Conservation (phyloP, 805 yeast genomes). For the Teunomyces lycoperdinae region DNA sequence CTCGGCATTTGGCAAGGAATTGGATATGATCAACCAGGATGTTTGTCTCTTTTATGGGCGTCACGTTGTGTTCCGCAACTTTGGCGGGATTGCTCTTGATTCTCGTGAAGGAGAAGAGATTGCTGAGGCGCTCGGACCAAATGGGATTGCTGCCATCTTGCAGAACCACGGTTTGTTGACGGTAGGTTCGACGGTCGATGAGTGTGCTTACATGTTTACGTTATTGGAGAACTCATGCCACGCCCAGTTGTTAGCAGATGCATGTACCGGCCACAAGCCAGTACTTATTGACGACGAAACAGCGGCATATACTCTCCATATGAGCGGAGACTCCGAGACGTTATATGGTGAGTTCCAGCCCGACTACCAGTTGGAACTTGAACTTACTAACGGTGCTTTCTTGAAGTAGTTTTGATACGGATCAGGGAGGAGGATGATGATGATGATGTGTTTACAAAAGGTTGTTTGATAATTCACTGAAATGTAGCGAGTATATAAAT, state of each 20-base stretch:
- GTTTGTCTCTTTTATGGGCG: constrained; percentile 62
- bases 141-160: constrained; percentile 55
- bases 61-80: constrained; percentile 63
- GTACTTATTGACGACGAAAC: constrained; percentile 35
- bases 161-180: constrained; percentile 75
- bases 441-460: no score
- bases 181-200: constrained; percentile 68
- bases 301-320: constrained; percentile 63
- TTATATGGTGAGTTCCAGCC: constrained; percentile 73
- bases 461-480: background rate
- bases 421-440: no score
- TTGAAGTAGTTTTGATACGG: constrained; percentile 11
- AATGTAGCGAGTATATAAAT: no score
- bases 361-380: constrained; percentile 48
- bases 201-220: constrained; percentile 66
- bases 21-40: constrained; percentile 82
- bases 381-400: constrained; percentile 19
- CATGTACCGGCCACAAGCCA: constrained; percentile 45
- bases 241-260: constrained; percentile 62
- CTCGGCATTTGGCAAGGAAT: constrained; percentile 34
- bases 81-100: constrained; percentile 79
- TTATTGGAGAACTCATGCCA: constrained; percentile 64
- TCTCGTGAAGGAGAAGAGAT: constrained; percentile 59
- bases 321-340: constrained; percentile 63
- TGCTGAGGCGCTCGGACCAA: constrained; percentile 56